phyloP scores from a whole-genome alignment of 2,329 filamentous ascomycete genomes.

The Fusarium citri region DNA sequence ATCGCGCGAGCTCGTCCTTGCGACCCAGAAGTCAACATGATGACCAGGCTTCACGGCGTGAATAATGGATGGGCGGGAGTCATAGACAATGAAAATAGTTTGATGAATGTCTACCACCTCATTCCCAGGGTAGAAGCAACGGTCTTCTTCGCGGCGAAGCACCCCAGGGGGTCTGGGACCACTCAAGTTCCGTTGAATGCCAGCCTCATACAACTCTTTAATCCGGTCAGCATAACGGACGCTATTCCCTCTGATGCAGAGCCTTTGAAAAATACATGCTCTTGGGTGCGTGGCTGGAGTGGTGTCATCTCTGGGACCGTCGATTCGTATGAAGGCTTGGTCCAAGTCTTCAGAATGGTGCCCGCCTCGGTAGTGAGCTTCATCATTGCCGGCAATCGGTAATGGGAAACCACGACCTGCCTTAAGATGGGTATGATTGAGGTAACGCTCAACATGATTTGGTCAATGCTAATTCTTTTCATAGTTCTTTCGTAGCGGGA shows the following conservation, averaged over 20 bases:
- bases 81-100: background rate
- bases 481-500: background rate
- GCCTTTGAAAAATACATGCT: background rate
- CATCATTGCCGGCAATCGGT: background rate
- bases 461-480: fast-evolving
- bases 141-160: background rate
- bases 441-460: background rate
- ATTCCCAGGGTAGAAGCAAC: background rate
- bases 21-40: background rate
- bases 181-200: background rate
- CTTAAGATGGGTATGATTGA: background rate
- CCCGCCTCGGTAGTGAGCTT: background rate
- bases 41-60: background rate
- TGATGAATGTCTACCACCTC: background rate
- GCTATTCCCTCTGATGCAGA: background rate
- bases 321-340: background rate
- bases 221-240: background rate
- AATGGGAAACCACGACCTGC: background rate
- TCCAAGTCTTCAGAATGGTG: background rate
- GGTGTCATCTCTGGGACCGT: background rate
- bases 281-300: background rate
- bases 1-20: background rate
- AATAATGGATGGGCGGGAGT: background rate
- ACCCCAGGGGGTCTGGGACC: background rate
- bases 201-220: background rate